Evolutionary conservation across 2,329 filamentous ascomycete genomes (phyloP).

Genomic region (Arachnopeziza araneosa): DNA sequence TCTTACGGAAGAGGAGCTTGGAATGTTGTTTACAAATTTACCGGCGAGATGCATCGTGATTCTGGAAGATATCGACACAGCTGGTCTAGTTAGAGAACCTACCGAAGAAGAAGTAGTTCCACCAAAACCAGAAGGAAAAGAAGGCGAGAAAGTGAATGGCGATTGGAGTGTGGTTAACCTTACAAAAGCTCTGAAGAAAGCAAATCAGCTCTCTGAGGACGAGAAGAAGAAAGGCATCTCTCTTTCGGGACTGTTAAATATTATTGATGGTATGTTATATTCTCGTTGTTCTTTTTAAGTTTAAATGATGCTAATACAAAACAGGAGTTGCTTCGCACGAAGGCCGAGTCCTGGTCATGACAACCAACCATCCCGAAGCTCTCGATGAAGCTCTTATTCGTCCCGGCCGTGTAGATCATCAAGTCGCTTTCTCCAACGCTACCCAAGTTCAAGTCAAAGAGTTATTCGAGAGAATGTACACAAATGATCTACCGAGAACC

Average conservation of each 20-base stretch:
- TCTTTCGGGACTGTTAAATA: slow-evolving; percentile 73
- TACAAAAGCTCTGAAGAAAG: slow-evolving; percentile 40
- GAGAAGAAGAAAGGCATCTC: slow-evolving; percentile 49
- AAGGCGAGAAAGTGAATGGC: slow-evolving; percentile 4
- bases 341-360: slow-evolving; percentile 76
- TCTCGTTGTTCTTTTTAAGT: neutral
- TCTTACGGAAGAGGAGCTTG: slow-evolving; percentile 57
- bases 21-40: slow-evolving; percentile 52
- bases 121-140: slow-evolving; percentile 11
- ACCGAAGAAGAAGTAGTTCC: slow-evolving; percentile 13
- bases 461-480: slow-evolving; percentile 57
- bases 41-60: slow-evolving; percentile 60
- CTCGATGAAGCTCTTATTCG: slow-evolving; percentile 70
- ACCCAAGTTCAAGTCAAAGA: slow-evolving; percentile 48
- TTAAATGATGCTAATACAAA: slow-evolving; percentile 1
- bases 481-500: slow-evolving; percentile 31
- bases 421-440: slow-evolving; percentile 58
- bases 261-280: slow-evolving; percentile 43
- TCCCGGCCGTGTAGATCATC: slow-evolving; percentile 66
- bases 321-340: slow-evolving; percentile 67
- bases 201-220: slow-evolving; percentile 32
- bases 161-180: slow-evolving; percentile 37
- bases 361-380: slow-evolving; percentile 68
- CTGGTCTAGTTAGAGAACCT: slow-evolving; percentile 46
- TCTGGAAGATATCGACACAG: slow-evolving; percentile 65